Evolutionary conservation across 2,329 filamentous ascomycete genomes (phyloP).

Genomic region (Aspergillus sojae): DNA sequence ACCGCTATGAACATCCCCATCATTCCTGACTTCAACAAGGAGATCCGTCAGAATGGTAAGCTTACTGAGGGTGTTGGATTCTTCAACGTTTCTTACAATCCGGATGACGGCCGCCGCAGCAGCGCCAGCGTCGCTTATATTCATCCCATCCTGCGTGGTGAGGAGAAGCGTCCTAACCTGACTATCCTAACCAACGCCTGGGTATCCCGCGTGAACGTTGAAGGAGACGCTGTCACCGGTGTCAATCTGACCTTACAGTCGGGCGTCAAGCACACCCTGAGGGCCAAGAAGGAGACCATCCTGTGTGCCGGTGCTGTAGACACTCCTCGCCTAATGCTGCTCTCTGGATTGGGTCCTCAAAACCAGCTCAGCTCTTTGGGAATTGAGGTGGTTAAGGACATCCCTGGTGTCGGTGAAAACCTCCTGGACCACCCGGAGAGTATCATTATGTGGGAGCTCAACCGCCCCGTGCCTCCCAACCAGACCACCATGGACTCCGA

Average conservation of each 20-base stretch:
- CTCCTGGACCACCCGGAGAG: slow-evolving; percentile 66
- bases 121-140: slow-evolving; percentile 91
- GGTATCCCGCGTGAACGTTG: slow-evolving; percentile 79
- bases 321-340: slow-evolving; percentile 69
- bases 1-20: slow-evolving; percentile 78
- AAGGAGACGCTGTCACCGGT: slow-evolving; percentile 70
- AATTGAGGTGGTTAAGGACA: slow-evolving; percentile 61
- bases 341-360: slow-evolving; percentile 57
- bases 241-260: slow-evolving; percentile 69
- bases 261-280: slow-evolving; percentile 57
- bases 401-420: slow-evolving; percentile 67
- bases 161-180: slow-evolving; percentile 80
- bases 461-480: slow-evolving; percentile 73
- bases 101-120: slow-evolving; percentile 80
- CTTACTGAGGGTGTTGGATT: slow-evolving; percentile 80
- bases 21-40: slow-evolving; percentile 81
- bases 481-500: slow-evolving; percentile 92
- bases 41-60: slow-evolving; percentile 73
- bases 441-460: slow-evolving; percentile 77
- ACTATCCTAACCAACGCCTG: slow-evolving; percentile 85
- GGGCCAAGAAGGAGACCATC: slow-evolving; percentile 73
- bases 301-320: slow-evolving; percentile 80
- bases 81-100: slow-evolving; percentile 90
- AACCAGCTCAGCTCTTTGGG: slow-evolving; percentile 55
- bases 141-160: slow-evolving; percentile 82